Conservation (phyloP, 805 yeast genomes). For the Suhomyces sp. region DNA sequence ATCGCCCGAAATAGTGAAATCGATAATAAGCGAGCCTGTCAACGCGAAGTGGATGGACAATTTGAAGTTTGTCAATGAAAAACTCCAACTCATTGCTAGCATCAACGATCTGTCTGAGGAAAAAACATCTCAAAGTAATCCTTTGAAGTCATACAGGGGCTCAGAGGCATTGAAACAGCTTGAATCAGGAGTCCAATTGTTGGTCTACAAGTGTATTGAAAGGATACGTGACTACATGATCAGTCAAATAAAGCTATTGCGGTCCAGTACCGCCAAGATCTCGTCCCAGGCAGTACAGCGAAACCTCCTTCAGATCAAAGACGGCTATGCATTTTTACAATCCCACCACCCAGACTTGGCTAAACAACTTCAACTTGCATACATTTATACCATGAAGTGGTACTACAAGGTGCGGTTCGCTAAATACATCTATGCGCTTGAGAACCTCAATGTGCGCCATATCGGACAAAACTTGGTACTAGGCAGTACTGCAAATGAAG, state of each 20-base stretch:
- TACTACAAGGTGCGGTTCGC: slow-evolving; percentile 79
- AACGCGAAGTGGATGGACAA: slow-evolving; percentile 65
- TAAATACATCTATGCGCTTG: slow-evolving; percentile 70
- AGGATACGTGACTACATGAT: slow-evolving; percentile 71
- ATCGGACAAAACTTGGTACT: slow-evolving; percentile 58
- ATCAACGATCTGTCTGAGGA: slow-evolving; percentile 15
- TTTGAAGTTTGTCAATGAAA: slow-evolving; percentile 56
- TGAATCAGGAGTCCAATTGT: slow-evolving; percentile 41
- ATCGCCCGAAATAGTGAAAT: slow-evolving; percentile 66
- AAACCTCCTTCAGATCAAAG: slow-evolving; percentile 59
- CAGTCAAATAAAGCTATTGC: slow-evolving; percentile 58
- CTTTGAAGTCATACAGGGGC: slow-evolving; percentile 16
- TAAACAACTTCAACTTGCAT: slow-evolving; percentile 71
- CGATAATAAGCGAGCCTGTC: slow-evolving; percentile 57
- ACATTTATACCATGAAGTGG: slow-evolving; percentile 89
- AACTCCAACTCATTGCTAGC: slow-evolving; percentile 50
- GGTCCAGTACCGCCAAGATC: slow-evolving; percentile 50
- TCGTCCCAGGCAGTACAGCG: slow-evolving; percentile 77
- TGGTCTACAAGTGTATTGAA: slow-evolving; percentile 66
- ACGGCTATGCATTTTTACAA: slow-evolving; percentile 56
- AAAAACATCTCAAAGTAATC: not conserved
- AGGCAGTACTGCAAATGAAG: slow-evolving; percentile 41
- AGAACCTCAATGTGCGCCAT: slow-evolving; percentile 52
- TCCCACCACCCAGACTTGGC: slow-evolving; percentile 62
- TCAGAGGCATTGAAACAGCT: slow-evolving; percentile 28